phyloP scores from a whole-genome alignment of 2,329 filamentous ascomycete species.

The Aspergillus persii region DNA sequence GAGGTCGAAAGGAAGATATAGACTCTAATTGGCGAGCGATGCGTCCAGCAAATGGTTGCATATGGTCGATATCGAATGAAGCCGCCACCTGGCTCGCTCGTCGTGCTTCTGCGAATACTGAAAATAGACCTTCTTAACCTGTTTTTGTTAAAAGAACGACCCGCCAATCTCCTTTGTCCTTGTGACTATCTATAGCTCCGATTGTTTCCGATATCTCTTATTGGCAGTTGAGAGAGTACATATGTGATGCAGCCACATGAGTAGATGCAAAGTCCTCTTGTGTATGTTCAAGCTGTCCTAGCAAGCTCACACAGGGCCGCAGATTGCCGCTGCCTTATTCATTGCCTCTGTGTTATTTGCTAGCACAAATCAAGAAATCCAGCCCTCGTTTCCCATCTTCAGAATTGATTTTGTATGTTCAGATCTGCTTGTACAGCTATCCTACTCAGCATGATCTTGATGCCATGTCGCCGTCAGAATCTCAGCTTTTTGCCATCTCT shows the following conservation, averaged over 20 bases:
- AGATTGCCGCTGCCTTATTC: neutral
- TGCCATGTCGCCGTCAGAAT: constrained; percentile 27
- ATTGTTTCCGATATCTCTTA: neutral
- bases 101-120: neutral
- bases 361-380: neutral
- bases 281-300: neutral
- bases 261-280: neutral
- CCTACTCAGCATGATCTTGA: constrained; percentile 9
- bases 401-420: neutral
- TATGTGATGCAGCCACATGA: too few species aligned
- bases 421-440: neutral
- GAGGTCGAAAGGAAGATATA: neutral
- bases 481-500: constrained; percentile 55
- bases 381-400: neutral
- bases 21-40: neutral
- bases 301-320: neutral
- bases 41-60: neutral
- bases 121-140: neutral
- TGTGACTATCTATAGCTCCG: neutral
- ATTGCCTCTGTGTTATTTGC: neutral
- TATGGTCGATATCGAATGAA: neutral
- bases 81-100: neutral
- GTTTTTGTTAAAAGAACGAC: neutral
- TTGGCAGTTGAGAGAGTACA: neutral
- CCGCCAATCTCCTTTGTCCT: neutral